Evolutionary conservation across 495 filamentous ascomycete species (phyloP).

Genomic region (Aspergillus cavernicola): DNA sequence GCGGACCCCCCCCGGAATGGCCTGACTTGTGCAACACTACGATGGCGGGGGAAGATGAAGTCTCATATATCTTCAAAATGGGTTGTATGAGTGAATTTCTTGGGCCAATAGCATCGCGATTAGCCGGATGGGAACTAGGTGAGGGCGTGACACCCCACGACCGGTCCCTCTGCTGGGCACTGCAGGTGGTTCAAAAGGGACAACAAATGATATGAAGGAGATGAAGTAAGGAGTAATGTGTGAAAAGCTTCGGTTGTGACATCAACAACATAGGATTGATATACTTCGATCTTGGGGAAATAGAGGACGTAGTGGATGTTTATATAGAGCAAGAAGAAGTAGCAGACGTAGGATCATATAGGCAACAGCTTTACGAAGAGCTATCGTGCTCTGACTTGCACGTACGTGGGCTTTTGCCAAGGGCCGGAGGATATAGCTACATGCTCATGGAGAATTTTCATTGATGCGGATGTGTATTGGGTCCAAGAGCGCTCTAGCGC

Average conservation of each 20-base stretch:
- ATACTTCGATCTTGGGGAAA: background rate
- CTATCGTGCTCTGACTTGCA: background rate
- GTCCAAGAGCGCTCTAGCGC: background rate
- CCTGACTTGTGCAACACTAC: background rate
- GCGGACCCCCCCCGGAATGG: too few species aligned
- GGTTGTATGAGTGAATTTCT: slow-evolving; percentile 5
- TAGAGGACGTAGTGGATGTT: background rate
- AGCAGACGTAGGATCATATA: slow-evolving; percentile 4
- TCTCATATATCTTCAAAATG: background rate
- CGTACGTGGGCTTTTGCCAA: slow-evolving; percentile 4
- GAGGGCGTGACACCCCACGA: background rate
- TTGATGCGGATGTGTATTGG: slow-evolving; percentile 9
- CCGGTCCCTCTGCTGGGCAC: background rate
- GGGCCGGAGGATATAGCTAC: slow-evolving; percentile 9
- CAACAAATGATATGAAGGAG: too few species aligned
- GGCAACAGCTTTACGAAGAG: slow-evolving; percentile 11
- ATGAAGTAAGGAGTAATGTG: too few species aligned
- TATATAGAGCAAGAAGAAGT: slow-evolving; percentile 1
- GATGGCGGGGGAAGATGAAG: background rate
- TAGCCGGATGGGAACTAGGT: background rate
- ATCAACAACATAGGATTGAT: too few species aligned
- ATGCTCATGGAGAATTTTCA: background rate
- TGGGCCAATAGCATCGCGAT: slow-evolving; percentile 1
- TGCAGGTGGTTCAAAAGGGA: background rate
- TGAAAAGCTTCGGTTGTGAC: too few species aligned